Base-by-base conservation (phyloP, 2,329 filamentous ascomycete genomes). In the Aureobasidium sp. region DNA sequence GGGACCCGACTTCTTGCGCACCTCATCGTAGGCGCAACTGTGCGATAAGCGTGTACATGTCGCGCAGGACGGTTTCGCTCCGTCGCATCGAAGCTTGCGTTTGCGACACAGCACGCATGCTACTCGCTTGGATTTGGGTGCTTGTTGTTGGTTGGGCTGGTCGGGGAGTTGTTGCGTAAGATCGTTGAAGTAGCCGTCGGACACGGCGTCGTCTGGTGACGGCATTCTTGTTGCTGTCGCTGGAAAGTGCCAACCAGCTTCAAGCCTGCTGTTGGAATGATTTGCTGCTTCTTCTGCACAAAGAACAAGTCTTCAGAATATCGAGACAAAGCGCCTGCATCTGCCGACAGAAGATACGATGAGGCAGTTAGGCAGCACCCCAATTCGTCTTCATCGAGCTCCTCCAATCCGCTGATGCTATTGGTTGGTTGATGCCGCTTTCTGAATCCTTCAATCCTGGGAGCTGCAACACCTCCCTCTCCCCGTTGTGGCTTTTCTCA, bases 51-150 rank as follows among this genome's bases (percentile, higher is more conserved):
- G 81, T 33, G 88, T 85, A 74, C 92, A 96, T 27, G 91, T 96
- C 68, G 88, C 90, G 71, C 92, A 96, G 66, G 88, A 90, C 23
- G 92, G 92, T 64, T 88, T 86, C 57, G 82, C 78, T 38, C 91
- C 91, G 72, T 96, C 92, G 74, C 92, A 96, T 74, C 88, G 88
- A 66, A 96, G 79, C 76, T 97, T 97, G 71, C 93, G 83, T 75
- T 92, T 94, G 68, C 93, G 82, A 72, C 94, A 99, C 64, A 97
- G 86, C 70, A 96, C 89, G 73, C 94, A 99, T 38, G 94, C 94
- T 68, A 97, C 88, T 66, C 93, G 84, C 79, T 97, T 97, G n/a
- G 72, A 68, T 64, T 78, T 78, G 11, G 72, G 71, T 37, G 68
- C 67, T 40, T 69, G 68, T 33, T 67, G 69, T 60, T 69, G 63